These are phyloP conservation scores for Solanum stenotomum DNA, from an alignment of 257 asterid genomes.

Conservation along the genomic window DNA sequence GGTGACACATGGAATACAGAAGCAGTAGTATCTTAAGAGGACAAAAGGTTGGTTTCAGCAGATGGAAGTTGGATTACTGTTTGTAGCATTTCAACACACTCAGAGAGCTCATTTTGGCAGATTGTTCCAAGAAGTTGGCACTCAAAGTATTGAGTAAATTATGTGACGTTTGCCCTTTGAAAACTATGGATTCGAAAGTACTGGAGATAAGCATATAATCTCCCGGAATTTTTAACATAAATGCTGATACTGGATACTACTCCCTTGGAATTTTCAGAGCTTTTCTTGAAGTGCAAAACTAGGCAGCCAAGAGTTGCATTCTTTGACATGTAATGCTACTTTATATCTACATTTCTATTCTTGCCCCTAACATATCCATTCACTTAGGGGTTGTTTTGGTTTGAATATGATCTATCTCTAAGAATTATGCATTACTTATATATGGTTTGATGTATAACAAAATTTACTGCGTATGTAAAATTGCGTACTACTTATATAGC, in stretches of 20 bases:
- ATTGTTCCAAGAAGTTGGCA: not conserved
- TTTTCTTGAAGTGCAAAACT: not conserved
- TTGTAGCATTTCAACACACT: not conserved
- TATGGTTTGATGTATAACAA: not conserved
- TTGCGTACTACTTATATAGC: not conserved
- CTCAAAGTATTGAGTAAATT: not conserved
- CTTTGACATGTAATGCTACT: not conserved
- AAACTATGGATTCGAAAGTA: not conserved
- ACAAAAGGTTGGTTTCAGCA: not conserved
- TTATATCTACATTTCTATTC: not conserved
- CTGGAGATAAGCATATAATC: not conserved
- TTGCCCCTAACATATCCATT: not conserved
- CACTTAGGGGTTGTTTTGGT: not conserved
- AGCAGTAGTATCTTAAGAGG: slow-evolving; percentile 23
- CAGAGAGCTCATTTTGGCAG: not conserved
- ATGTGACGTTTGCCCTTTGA: not conserved
- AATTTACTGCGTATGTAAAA: not conserved
- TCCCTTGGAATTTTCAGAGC: not conserved
- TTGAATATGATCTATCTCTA: not conserved
- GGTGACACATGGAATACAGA: slow-evolving; percentile 39
- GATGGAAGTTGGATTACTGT: not conserved
- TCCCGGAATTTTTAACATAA: not conserved
- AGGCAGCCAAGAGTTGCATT: not conserved
- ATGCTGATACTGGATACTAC: not conserved
- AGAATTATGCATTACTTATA: not conserved